phyloP scores from a whole-genome alignment of 352 stramenopile genomes.

The Phytophthora pisi region DNA sequence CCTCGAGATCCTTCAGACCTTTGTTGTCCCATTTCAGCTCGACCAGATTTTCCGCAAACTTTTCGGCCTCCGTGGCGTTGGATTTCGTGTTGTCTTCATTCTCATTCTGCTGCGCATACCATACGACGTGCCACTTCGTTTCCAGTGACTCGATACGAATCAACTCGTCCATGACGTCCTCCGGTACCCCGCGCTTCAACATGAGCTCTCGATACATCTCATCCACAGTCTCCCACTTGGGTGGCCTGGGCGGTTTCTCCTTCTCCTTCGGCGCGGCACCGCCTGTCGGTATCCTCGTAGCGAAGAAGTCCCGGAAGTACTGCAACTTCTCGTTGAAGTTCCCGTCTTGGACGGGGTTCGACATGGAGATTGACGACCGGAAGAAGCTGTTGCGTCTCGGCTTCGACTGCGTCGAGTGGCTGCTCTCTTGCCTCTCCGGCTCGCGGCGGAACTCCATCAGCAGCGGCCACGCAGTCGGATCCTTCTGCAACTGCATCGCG shows the following conservation, averaged over 20 bases:
- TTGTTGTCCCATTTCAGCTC: slow-evolving; percentile 87
- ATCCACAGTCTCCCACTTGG: slow-evolving; percentile 76
- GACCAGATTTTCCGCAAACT: slow-evolving; percentile 76
- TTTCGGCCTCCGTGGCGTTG: slow-evolving; percentile 61
- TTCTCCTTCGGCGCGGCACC: slow-evolving; percentile 69
- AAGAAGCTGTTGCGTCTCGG: slow-evolving; percentile 80
- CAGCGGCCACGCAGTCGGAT: slow-evolving; percentile 71
- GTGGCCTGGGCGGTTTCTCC: slow-evolving; percentile 63
- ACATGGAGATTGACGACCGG: slow-evolving; percentile 62
- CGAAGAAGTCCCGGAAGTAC: slow-evolving; percentile 88
- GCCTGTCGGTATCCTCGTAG: slow-evolving; percentile 78
- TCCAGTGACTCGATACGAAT: slow-evolving; percentile 83
- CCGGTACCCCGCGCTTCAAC: slow-evolving; percentile 75
- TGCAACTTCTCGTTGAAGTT: slow-evolving; percentile 89
- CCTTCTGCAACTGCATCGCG: slow-evolving; percentile 73
- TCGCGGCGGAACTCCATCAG: slow-evolving; percentile 81
- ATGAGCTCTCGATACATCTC: slow-evolving; percentile 88
- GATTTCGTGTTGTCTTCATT: slow-evolving; percentile 71
- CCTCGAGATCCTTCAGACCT: slow-evolving; percentile 74
- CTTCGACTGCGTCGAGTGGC: slow-evolving; percentile 33
- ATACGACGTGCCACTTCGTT: slow-evolving; percentile 89
- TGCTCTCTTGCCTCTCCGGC: slow-evolving; percentile 38
- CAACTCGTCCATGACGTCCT: slow-evolving; percentile 87
- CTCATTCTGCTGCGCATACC: slow-evolving; percentile 84
- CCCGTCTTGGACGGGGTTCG: slow-evolving; percentile 69